A percentile compares a stretch with the other conserved stretches of the same genome.
Evolutionary conservation across 2,329 filamentous ascomycete genomes (phyloP).

Genomic region (Ophiocordyceps camponoti-leonardi): DNA sequence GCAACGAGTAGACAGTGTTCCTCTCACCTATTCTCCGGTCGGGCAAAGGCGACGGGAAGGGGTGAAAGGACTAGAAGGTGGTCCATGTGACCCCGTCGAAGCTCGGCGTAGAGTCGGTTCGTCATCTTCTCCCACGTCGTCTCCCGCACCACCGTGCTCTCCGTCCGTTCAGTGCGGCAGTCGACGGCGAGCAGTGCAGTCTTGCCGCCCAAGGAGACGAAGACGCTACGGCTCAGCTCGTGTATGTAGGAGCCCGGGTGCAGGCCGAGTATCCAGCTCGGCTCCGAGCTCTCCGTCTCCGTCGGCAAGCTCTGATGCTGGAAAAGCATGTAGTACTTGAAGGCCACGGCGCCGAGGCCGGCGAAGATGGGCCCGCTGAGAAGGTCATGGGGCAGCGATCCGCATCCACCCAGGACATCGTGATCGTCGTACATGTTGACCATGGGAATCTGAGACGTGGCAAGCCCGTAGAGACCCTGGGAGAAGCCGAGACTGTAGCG

Average conservation of each 20-base stretch:
- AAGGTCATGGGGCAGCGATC: conserved; percentile 80
- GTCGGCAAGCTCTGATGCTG: conserved; percentile 79
- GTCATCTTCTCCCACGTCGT: conserved; percentile 77
- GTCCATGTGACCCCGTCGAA: conserved; percentile 69
- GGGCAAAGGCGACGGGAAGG: conserved; percentile 67
- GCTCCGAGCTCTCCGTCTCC: conserved; percentile 70
- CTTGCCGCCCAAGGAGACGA: conserved; percentile 64
- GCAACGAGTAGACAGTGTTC: no score
- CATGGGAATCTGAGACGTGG: conserved; percentile 91
- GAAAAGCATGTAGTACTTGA: conserved; percentile 98
- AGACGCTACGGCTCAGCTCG: conserved; percentile 69
- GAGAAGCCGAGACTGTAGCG: conserved; percentile 93
- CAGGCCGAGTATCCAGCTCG: conserved; percentile 76
- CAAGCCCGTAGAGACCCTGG: conserved; percentile 83
- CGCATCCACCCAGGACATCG: conserved; percentile 80
- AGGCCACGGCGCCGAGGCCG: conserved; percentile 77
- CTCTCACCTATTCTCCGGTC: conserved; percentile 37
- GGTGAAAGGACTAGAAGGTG: conserved; percentile 80
- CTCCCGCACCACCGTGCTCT: conserved; percentile 62
- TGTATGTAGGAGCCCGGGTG: conserved; percentile 79
- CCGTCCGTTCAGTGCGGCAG: conserved; percentile 76
- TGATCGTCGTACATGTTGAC: conserved; percentile 97
- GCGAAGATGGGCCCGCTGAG: conserved; percentile 84
- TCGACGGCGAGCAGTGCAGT: conserved; percentile 77
- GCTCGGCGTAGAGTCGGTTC: conserved; percentile 67